These are phyloP conservation scores for Boletus albobrunnescens DNA, from an alignment of 1,284 basidiomycete genomes.

Conservation along the genomic window DNA sequence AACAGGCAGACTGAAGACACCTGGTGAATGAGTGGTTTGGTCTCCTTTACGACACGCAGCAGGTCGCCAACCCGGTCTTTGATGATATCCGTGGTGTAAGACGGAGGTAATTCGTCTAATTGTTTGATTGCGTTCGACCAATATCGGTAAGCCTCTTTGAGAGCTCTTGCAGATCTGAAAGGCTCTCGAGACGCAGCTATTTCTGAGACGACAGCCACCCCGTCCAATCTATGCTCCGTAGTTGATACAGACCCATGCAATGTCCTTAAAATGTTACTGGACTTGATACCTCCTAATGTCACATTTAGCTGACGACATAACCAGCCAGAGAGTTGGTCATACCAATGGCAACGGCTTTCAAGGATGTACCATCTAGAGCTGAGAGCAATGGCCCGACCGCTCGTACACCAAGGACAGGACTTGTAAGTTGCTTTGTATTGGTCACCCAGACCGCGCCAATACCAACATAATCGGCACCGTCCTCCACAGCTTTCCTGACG, in stretches of 20 bases:
- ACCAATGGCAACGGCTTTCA: constrained; percentile 85
- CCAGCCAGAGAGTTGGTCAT: constrained; percentile 17
- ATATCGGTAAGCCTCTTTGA: constrained; percentile 43
- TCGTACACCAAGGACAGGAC: constrained; percentile 56
- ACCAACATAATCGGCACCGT: constrained; percentile 81
- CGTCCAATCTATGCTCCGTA: constrained; percentile 60
- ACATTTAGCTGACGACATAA: background rate
- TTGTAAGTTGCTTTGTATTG: constrained; percentile 66
- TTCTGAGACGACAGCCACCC: constrained; percentile 89
- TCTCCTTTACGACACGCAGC: constrained; percentile 47
- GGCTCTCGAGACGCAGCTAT: constrained; percentile 76
- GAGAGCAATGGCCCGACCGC: constrained; percentile 66
- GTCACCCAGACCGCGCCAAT: constrained; percentile 81
- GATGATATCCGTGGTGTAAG: constrained; percentile 32
- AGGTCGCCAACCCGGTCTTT: constrained; percentile 41
- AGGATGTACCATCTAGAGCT: constrained; percentile 54
- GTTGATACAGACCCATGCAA: constrained; percentile 67
- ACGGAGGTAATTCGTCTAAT: constrained; percentile 12
- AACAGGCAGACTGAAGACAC: constrained; percentile 36
- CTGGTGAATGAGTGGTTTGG: constrained; percentile 78
- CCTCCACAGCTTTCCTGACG: constrained; percentile 51
- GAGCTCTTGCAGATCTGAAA: constrained; percentile 46
- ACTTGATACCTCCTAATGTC: constrained; percentile 74
- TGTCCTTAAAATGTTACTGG: constrained; percentile 66
- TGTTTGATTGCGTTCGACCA: constrained; percentile 36